Base-by-base conservation (phyloP, 305 asterid species). In the Fraxinus floribunda region DNA sequence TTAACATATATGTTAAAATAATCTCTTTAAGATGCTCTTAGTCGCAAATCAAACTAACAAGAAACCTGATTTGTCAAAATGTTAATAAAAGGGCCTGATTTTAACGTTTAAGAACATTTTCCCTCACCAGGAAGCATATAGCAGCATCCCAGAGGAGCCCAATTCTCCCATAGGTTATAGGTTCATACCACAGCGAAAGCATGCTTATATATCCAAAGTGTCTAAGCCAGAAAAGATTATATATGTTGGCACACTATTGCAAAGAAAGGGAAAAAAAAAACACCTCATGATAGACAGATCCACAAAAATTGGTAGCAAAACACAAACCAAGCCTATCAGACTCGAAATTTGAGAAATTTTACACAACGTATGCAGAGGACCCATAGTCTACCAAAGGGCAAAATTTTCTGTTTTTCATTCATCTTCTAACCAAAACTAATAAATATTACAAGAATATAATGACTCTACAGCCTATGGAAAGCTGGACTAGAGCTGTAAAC, bases 371-470 rank as follows among this genome's bases (percentile, higher is more conserved):
- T n/a, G 24, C n/a, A 49, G 5, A 52, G 22, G 64, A 52, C 64
- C 22, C 64, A 52, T 16, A n/a, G 64, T n/a, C 24, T 55, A 55
- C 22, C 64, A 5, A 55, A 55, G 10, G 24, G 64, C 9, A 55
- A 68, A 29, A 29, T 6, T 11, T 49, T 83, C 13, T 55, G 62
- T 39, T 8, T 79, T 79, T 77, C 64, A 38, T 78, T 81, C 38
- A 55, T 77, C 72, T 73, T 41, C 49, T 8, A 4, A 32, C 60
- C 46, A 78, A 18, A 39, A 79, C 30, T 75, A 71, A 26, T 0
- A 68, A 83, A 76, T 39, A 84, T 83, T 81, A 81, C 89, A 89
- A 29, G 70, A 83, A 44, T 79, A 85, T 74, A 73, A 57, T 79
- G 64, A 15, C 64, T 84, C 77, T 35, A 70, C 9, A 44, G 78